Base-by-base conservation (phyloP, 2,329 filamentous ascomycete species). In the Rhinocladiella mackenziei region DNA sequence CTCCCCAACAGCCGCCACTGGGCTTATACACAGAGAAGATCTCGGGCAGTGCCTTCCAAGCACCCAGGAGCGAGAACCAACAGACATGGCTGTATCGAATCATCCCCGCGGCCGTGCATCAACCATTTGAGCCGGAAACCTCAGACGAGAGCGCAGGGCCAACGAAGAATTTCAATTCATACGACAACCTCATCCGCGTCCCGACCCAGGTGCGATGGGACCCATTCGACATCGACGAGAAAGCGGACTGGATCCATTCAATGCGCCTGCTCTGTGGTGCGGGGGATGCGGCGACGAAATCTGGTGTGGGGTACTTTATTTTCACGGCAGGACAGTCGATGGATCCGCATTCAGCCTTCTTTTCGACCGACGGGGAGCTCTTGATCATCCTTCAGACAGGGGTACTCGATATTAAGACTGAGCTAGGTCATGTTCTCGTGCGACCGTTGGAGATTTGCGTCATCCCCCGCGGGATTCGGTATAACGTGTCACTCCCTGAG, bases 141-240 rank as follows among this genome's bases (percentile, higher is more conserved):
- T 58, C 62, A 6, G 72, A 72, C 39, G 68, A 74, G 43, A 66
- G 58, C 62, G 61, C 30, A 63, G 60, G 2, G 61, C 66, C 48
- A 60, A 60, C 5, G 52, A 61, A 14, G 67, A 76, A 62, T 56
- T 81, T 86, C 56, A n/a, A n/a, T n/a, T n/a, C n/a, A n/a, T n/a
- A n/a, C n/a, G n/a, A n/a, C n/a, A n/a, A n/a, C n/a, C n/a, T n/a
- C n/a, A n/a, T n/a, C n/a, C n/a, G n/a, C n/a, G 83, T 88, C 39
- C 86, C 86, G 3, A 88, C 89, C 60, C 85, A 89, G 64, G 72
- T 89, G 15, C 77, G 84, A 52, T 92, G 86, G 86, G 80, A 85
- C 53, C 82, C 80, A 2, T 87, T 88, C 60, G 81, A 88, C 56
- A 70, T 88, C 34, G 80, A 86, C 51, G 39, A 48, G 35, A 73